Base-by-base conservation (phyloP, 176 grass and related monocot species). In the Oryza brachyantha region DNA sequence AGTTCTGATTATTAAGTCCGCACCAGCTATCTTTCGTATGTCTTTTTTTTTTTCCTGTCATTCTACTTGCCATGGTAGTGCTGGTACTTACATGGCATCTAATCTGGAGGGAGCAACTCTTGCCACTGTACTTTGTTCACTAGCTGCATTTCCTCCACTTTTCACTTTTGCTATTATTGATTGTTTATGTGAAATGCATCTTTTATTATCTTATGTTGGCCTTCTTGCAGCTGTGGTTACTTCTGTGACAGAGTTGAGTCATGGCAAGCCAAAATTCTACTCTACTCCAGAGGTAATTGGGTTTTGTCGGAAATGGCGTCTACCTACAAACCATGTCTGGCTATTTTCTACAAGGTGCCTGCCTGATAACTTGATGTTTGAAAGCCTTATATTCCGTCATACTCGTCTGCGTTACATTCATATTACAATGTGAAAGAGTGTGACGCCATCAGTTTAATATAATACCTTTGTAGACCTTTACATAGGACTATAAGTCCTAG, bases 301-400 rank as follows among this genome's bases (percentile, higher is more conserved):
- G 22, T 94, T 98, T 83, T 98, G 92, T 86, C 83, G 77, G 81
- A 91, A 93, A 89, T 94, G 96, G 96, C 90, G 90, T 16, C 74
- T 98, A 27, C 92, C 96, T 29, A 94, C 96, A 31, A 98, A 98
- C 61, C 87, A 98, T 75, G 67, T 98, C 29, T 98, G 96, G 96
- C 66, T 98, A 68, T 98, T 98, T 73, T 98, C 96, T 27, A 98
- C 92, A 81, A 92, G 96, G 96, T 98, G 64, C 64, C 17, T 29
- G 72, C 64, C 82, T 55, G n/a, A 70, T 86, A 67, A 77, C 68
- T 72, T 74, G 35, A 29, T 66, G 10, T 50, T 22, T 32, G 3
- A 9, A 38, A 83, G 65, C 28, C 78, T 65, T 46, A 24, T 11
- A 36, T 55, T 59, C 62, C 41, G 21, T 54, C 40, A n/a, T 76